phyloP scores from a whole-genome alignment of 352 stramenopile species.

The Globisporangium nunn region DNA sequence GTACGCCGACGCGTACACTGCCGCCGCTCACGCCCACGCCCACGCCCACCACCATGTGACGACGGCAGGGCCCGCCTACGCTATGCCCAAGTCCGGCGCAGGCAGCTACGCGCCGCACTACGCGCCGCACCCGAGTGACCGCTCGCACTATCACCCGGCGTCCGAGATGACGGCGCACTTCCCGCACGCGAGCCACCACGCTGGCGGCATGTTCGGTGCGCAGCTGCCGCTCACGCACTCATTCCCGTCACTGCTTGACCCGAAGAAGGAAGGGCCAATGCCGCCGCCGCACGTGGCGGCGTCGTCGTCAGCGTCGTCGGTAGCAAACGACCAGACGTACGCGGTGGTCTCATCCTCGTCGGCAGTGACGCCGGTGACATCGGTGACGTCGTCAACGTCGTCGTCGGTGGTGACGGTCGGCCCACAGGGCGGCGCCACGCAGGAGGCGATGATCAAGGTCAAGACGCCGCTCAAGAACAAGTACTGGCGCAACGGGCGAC shows the following conservation, averaged over 20 bases:
- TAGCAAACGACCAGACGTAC: constrained; percentile 26
- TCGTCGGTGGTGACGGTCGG: neutral
- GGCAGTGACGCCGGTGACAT: neutral
- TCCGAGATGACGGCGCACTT: constrained; percentile 36
- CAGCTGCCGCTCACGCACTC: constrained; percentile 32
- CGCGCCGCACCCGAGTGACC: constrained; percentile 9
- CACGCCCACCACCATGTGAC: neutral
- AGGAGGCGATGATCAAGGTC: constrained; percentile 85
- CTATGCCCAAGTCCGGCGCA: constrained; percentile 6
- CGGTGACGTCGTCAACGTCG: neutral
- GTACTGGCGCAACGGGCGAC: constrained; percentile 88
- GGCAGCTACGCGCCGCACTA: constrained; percentile 14
- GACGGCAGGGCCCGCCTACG: neutral
- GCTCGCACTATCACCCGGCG: constrained; percentile 14
- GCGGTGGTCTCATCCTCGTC: neutral
- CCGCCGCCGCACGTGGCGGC: neutral
- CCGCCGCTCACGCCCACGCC: neutral
- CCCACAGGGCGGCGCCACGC: constrained; percentile 21
- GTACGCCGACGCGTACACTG: constrained; percentile 29
- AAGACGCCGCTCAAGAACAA: constrained; percentile 83
- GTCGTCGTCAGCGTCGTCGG: constrained; percentile 1
- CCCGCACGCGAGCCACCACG: constrained; percentile 18
- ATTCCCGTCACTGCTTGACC: constrained; percentile 53
- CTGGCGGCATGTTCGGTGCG: constrained; percentile 13
- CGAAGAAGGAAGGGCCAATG: constrained; percentile 27